Conservation (phyloP, 345 rosid species). For the Lagerstroemia speciosa region DNA sequence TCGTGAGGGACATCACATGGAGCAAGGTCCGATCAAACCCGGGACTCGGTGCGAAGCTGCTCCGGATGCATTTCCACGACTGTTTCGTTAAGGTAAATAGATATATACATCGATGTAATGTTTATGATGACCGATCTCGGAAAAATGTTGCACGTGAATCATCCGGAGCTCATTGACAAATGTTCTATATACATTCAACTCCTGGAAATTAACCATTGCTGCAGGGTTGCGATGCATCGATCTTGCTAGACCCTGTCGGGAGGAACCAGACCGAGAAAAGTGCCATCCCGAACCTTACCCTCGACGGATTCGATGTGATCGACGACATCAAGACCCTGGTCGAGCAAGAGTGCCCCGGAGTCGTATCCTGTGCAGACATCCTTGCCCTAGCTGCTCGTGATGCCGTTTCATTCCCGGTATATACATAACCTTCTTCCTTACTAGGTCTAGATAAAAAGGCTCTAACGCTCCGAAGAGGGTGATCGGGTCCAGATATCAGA, state of each 20-base stretch:
- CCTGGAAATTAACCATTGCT: neutral
- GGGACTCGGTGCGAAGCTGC: conserved; percentile 10
- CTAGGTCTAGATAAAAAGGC: too few relatives aligned
- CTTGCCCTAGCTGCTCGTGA: conserved; percentile 53
- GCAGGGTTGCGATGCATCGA: conserved; percentile 62
- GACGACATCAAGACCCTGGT: conserved; percentile 43
- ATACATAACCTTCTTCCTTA: neutral
- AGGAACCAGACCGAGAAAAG: conserved; percentile 34
- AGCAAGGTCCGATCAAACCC: neutral
- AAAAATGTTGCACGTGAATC: too few relatives aligned
- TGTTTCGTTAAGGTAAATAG: conserved; percentile 11
- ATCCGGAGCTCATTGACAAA: too few relatives aligned
- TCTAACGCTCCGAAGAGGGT: too few relatives aligned
- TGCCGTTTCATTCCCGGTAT: conserved; percentile 46
- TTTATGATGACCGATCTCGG: too few relatives aligned
- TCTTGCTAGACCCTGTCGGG: conserved; percentile 26
- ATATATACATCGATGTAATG: too few relatives aligned
- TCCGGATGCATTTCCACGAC: conserved; percentile 12
- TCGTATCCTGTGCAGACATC: conserved; percentile 56
- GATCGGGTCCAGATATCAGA: too few relatives aligned
- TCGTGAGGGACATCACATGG: conserved; percentile 13
- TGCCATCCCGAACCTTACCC: conserved; percentile 39
- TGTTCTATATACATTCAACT: too few relatives aligned
- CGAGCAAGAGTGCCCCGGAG: conserved; percentile 39
- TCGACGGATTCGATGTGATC: conserved; percentile 42